Evolutionary conservation across 208 protist genomes (phyloP), one percentile per base, ranked within the genome.

Genomic region (Acanthamoeba castellanii): DNA sequence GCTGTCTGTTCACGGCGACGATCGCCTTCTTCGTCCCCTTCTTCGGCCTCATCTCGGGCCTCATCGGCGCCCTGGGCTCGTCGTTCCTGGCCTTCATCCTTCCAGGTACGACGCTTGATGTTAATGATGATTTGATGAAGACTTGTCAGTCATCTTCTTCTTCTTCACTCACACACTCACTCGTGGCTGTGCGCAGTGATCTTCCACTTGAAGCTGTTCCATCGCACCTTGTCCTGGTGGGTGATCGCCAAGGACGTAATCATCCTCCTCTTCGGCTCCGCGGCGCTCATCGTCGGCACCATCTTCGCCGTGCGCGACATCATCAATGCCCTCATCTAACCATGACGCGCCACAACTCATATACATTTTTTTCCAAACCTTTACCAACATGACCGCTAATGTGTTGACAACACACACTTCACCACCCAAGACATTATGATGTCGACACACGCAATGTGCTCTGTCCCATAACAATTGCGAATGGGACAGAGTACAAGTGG

Each of bases 51-150:
- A 78, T 92, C 20, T 78, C 64, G 32, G 64, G 87, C 27, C 37
- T 92, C 30, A 57, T 92, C 42, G 87, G 87, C 37, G 87, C 87
- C 20, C 34, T 92, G 34, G 87, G 87, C 32, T 78, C 61, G 14
- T 92, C 87, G 8, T 50, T 76, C 87, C 42, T 92, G 34, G 87
- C 87, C 16, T 92, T 92, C 47, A 70, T 92, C 37, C 87, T 92
- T 8, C 87, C 87, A 34, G 37, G 57, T 52, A 30, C 50, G 14
- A 78, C n/a, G 27, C 27, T 6, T 30, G 3, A 14, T 7, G 1
- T 0, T 9, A 47, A 59, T 59, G 3, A 59, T 59, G 18, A 22
- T 14, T 2, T 59, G 18, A 59, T 59, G 13, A 59, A 59, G 0
- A 22, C 1, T 59, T 59, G 18, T 20, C 18, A 59, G 18, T 59